phyloP scores from a whole-genome alignment of 2,329 filamentous ascomycete genomes.

The Verticillium dahliae region DNA sequence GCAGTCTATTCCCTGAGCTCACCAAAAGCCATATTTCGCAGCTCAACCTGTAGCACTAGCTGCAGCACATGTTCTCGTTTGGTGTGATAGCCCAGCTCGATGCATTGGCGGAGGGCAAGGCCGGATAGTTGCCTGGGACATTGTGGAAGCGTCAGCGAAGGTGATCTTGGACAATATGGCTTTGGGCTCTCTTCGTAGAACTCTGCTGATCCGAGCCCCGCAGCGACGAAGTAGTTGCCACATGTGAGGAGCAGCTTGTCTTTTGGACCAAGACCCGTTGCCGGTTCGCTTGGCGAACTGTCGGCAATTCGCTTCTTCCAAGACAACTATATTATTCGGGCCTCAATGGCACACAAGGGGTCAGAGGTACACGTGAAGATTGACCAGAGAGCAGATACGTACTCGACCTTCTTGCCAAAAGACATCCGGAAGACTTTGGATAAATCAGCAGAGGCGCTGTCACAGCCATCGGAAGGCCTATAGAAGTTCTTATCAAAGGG shows the following conservation, averaged over 20 bases:
- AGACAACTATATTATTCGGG: conserved; percentile 22
- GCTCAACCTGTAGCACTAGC: conserved; percentile 3
- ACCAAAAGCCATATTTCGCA: conserved; percentile 9
- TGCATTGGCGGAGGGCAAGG: conserved; percentile 22
- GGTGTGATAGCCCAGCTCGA: conserved; percentile 24
- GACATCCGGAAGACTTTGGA: conserved; percentile 13
- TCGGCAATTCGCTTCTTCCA: conserved; percentile 15
- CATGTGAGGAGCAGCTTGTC: conserved; percentile 14
- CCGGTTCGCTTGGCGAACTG: conserved; percentile 12
- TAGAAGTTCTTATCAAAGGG: conserved; percentile 10
- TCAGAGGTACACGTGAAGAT: too few relatives aligned
- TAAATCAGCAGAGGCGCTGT: conserved; percentile 12
- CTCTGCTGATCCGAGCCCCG: conserved; percentile 6
- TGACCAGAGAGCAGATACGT: too few relatives aligned
- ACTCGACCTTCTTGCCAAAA: conserved; percentile 6
- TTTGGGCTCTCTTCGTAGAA: conserved; percentile 12
- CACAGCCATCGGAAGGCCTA: conserved; percentile 8
- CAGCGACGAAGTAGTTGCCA: conserved; percentile 11
- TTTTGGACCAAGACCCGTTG: conserved; percentile 11
- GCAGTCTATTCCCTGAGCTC: conserved; percentile 6
- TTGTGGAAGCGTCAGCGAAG: conserved; percentile 15
- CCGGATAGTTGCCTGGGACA: conserved; percentile 23
- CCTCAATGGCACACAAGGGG: conserved; percentile 18
- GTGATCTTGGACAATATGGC: conserved; percentile 15
- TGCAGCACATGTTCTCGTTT: background rate